Base-by-base conservation (phyloP, 495 filamentous ascomycete genomes). In the Lepidopterella palustris region DNA sequence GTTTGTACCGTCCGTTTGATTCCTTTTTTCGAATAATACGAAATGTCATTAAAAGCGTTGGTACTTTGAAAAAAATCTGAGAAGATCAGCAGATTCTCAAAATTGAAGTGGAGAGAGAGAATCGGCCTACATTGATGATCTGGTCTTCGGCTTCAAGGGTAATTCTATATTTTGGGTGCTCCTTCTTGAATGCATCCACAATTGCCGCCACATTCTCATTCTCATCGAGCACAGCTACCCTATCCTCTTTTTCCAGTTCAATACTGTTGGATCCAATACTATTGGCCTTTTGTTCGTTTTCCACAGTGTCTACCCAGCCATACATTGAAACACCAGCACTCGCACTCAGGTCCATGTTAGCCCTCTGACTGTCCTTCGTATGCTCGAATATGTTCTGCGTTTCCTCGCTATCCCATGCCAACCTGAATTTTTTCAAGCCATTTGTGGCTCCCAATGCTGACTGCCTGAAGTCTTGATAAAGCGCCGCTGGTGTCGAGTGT, bases 381-480 rank as follows among this genome's bases (percentile, higher is more conserved):
- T 66, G 49, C 18, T 59, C 42, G 21, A 66, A 49, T 13, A 66
- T 53, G 3, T 35, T 25, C 45, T 66, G 59, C 3, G 53, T 55
- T 6, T 63, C 58, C 45, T 55, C 29, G 27, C 40, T 57, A 15
- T 61, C 45, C 63, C 63, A 69, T n/a, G 47, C 27, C 9, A 31
- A n/a, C n/a, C 58, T 27, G 27, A 69, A 66, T 3, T 25, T 29
- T 18, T 53, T 69, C 5, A 69, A 45, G 45, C 55, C 51, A 13
- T 61, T 61, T 25, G 55, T 53, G 2, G 60, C 45, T 8, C 31
- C 50, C 9, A 63, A n/a, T 1, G 54, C 35, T 3, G 47, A 57
- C 5, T 65, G 31, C 29, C 59, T 66, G 45, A 61, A 70, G 1
- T 31, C 50, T 26, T 53, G 23, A 49, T 59, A 70, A 29, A 66